Evolutionary conservation across 176 grass and related monocot species (phyloP).

Genomic region (Carex littledalei): DNA sequence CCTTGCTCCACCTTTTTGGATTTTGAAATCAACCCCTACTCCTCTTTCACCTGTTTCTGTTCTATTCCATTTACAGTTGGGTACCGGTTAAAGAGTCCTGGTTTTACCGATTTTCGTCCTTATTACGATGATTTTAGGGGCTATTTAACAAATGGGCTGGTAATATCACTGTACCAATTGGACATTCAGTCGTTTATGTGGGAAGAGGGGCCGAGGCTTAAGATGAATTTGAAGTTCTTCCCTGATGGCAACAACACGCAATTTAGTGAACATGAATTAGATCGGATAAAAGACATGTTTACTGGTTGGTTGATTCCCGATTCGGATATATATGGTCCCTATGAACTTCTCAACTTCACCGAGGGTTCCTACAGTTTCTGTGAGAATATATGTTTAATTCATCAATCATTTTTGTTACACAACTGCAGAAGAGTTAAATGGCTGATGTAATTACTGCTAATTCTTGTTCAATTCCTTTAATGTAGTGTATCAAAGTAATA

Average conservation of each 20-base stretch:
- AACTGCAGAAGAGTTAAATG: background rate
- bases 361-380: slow-evolving; percentile 49
- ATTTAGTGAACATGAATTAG: slow-evolving; percentile 58
- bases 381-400: slow-evolving; percentile 25
- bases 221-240: slow-evolving; percentile 81
- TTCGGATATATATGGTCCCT: slow-evolving; percentile 90
- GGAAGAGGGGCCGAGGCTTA: slow-evolving; percentile 72
- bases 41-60: slow-evolving; percentile 55
- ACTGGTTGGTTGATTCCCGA: slow-evolving; percentile 69
- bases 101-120: slow-evolving; percentile 61
- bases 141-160: slow-evolving; percentile 35
- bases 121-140: slow-evolving; percentile 51
- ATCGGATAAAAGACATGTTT: slow-evolving; percentile 50
- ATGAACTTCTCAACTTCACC: slow-evolving; percentile 89
- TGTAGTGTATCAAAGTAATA: slow-evolving; percentile 35
- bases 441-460: slow-evolving; percentile 8
- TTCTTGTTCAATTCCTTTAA: background rate
- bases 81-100: slow-evolving; percentile 86
- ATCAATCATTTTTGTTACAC: slow-evolving; percentile 9
- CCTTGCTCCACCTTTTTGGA: slow-evolving; percentile 35
- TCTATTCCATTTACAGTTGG: slow-evolving; percentile 59
- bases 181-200: slow-evolving; percentile 55
- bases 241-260: slow-evolving; percentile 40
- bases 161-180: slow-evolving; percentile 53
- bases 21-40: slow-evolving; percentile 65